phyloP scores from a whole-genome alignment of 345 rosid species.

The Ceriops tagal region DNA sequence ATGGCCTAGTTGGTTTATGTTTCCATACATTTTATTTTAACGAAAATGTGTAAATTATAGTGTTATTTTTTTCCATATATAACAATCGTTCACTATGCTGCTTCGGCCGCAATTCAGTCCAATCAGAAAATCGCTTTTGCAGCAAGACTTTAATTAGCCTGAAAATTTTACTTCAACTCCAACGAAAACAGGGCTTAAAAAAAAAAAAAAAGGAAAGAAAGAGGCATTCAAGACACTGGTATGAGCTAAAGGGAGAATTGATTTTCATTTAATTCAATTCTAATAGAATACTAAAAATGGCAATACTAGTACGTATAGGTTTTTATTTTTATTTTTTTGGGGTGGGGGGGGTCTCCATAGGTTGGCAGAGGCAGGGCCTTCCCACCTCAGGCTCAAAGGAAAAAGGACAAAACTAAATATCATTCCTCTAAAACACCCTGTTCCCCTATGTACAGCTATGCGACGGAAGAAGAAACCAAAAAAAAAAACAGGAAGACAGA shows the following conservation, averaged over 20 bases:
- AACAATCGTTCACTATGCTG: no score
- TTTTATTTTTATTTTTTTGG: neutral
- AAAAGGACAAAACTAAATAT: neutral
- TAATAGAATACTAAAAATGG: neutral
- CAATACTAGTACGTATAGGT: neutral
- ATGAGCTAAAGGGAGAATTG: neutral
- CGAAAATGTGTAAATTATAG: no score
- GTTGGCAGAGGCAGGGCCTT: conserved; percentile 3
- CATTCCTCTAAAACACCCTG: neutral
- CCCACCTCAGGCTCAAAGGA: neutral
- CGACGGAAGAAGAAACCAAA: conserved; percentile 7
- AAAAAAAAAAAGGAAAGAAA: no score
- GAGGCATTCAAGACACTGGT: no score
- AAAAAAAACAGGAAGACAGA: neutral
- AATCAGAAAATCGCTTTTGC: neutral
- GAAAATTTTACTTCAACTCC: neutral
- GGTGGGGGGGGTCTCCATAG: neutral
- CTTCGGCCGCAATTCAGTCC: neutral
- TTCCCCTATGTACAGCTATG: conserved; percentile 10
- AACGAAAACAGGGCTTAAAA: neutral
- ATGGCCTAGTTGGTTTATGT: no score
- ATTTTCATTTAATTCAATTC: neutral
- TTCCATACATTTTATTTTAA: no score
- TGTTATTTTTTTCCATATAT: no score
- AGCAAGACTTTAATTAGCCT: neutral